Evolutionary conservation across 306 rosid genomes (phyloP).

Genomic region (Quercus engelmannii): DNA sequence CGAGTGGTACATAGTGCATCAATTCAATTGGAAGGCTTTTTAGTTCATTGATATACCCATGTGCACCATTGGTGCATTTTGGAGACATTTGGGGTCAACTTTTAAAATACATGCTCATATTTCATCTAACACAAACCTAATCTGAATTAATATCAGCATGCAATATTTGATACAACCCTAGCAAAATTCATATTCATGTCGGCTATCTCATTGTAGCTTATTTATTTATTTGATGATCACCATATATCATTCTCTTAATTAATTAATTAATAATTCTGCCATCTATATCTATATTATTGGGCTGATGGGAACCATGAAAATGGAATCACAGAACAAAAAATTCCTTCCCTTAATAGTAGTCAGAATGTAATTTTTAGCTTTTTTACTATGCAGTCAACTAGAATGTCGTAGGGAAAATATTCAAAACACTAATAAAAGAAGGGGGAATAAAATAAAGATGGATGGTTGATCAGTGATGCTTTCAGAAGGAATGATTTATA

Average conservation of each 20-base stretch:
- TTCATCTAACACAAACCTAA: slow-evolving; percentile 8
- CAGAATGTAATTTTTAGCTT: no score
- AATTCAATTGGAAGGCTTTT: not conserved
- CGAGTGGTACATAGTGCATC: slow-evolving; percentile 1
- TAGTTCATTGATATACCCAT: slow-evolving; percentile 26
- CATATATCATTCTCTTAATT: no score
- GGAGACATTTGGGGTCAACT: slow-evolving; percentile 48
- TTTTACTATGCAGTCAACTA: no score
- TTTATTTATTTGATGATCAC: not conserved
- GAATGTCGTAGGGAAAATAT: no score
- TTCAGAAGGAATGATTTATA: no score
- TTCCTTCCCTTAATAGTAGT: not conserved
- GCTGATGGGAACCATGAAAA: not conserved
- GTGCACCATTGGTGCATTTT: slow-evolving; percentile 31
- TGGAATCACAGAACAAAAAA: not conserved
- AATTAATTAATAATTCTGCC: no score
- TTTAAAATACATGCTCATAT: slow-evolving; percentile 4
- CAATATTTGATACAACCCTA: not conserved
- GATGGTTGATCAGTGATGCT: no score
- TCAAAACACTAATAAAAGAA: no score
- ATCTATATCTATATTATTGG: no score
- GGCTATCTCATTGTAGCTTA: not conserved
- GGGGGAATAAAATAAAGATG: no score
- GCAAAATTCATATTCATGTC: slow-evolving; percentile 26
- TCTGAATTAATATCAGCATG: slow-evolving; percentile 14